A percentile compares a stretch with the other conserved stretches of the same genome.
Evolutionary conservation across 768 basidiomycete genomes (phyloP).

Genomic region (Russula ochroleuca): DNA sequence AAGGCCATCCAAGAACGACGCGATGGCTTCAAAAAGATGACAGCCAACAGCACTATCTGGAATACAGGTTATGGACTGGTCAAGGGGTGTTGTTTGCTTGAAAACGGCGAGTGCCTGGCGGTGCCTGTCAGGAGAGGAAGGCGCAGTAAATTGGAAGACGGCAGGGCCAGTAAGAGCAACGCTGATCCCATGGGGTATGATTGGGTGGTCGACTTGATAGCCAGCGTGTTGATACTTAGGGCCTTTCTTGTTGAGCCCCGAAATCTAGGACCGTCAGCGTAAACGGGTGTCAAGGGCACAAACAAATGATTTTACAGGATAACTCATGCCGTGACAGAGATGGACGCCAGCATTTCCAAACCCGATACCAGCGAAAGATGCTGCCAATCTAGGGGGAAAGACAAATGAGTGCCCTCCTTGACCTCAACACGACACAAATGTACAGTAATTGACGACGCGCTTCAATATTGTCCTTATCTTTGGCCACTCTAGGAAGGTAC

Average conservation of each 20-base stretch:
- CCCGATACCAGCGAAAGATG: constrained; percentile 93
- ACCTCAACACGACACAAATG: constrained; percentile 28
- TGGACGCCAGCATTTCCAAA: constrained; percentile 94
- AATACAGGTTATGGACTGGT: constrained; percentile 66
- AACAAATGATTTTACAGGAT: constrained; percentile 51
- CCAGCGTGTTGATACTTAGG: constrained; percentile 90
- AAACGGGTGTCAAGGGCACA: neutral
- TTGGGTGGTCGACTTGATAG: constrained; percentile 78
- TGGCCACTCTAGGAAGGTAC: constrained; percentile 82
- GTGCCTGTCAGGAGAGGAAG: constrained; percentile 88
- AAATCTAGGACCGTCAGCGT: constrained; percentile 53
- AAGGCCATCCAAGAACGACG: constrained; percentile 78
- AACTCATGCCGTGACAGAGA: constrained; percentile 85
- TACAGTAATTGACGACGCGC: constrained; percentile 91
- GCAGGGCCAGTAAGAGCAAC: constrained; percentile 90
- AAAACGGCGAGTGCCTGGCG: constrained; percentile 86
- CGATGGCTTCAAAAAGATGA: constrained; percentile 80
- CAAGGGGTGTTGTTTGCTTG: constrained; percentile 55
- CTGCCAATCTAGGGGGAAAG: constrained; percentile 56
- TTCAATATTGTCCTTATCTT: constrained; percentile 71
- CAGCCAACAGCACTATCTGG: constrained; percentile 76
- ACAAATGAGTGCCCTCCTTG: neutral
- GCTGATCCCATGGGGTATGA: constrained; percentile 91
- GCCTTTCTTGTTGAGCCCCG: constrained; percentile 90
- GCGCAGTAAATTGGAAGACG: constrained; percentile 94